phyloP scores from a whole-genome alignment of 2,329 filamentous ascomycete genomes.

The Aureobasidium melanogenum region DNA sequence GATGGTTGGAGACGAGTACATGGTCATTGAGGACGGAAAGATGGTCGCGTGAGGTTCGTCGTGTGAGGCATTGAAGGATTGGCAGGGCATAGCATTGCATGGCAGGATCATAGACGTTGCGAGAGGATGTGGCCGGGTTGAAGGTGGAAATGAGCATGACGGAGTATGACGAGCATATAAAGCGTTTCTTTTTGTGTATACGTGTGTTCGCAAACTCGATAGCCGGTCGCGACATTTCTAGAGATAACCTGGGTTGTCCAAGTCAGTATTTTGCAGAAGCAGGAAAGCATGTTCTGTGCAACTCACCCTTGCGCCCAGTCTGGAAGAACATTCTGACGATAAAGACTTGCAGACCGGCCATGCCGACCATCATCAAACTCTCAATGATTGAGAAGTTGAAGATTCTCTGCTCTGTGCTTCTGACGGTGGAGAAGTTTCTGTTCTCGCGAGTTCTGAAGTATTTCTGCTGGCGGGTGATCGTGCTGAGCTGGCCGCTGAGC shows the following conservation, averaged over 20 bases:
- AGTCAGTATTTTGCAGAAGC: not conserved
- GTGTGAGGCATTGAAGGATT: not conserved
- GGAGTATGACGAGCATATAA: constrained; percentile 4
- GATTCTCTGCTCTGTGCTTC: constrained; percentile 90
- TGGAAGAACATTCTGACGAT: constrained; percentile 99
- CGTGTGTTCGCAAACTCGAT: not conserved
- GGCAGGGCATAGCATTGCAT: not conserved
- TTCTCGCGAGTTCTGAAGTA: constrained; percentile 99
- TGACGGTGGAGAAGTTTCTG: constrained; percentile 95
- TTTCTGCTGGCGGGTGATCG: constrained; percentile 93
- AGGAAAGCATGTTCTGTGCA: not conserved
- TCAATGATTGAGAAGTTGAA: constrained; percentile 97
- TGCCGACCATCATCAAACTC: constrained; percentile 80
- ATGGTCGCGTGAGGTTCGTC: constrained; percentile 16
- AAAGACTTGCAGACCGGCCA: constrained; percentile 95
- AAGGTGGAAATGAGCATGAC: not conserved
- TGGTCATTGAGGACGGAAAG: constrained; percentile 29
- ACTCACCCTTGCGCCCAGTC: constrained; percentile 58
- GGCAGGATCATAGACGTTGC: not conserved
- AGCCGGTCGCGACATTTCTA: not conserved
- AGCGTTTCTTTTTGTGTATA: constrained; percentile 4
- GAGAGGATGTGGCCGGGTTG: not conserved
- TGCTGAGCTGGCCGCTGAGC: constrained; percentile 84
- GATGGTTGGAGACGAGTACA: constrained; percentile 39
- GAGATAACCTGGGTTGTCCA: constrained; percentile 5